These are phyloP conservation scores for Triglochin maritima DNA, from an alignment of 106 monocot species.

Conservation along the genomic window DNA sequence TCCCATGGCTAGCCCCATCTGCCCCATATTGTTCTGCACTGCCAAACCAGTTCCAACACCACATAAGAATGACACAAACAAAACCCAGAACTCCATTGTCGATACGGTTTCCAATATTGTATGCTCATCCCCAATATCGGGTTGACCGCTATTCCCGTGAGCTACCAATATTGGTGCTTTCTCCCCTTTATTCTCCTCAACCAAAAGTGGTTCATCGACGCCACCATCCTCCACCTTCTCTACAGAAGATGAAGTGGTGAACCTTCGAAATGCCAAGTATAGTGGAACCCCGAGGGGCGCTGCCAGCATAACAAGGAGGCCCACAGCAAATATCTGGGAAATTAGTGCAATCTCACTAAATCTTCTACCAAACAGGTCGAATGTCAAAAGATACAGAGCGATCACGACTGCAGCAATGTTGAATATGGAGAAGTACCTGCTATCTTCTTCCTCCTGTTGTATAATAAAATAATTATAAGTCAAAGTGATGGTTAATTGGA, in stretches of 20 bases:
- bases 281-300: constrained; percentile 47
- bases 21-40: constrained; percentile 92
- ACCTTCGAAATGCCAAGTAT: constrained; percentile 18
- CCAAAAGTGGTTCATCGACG: constrained; percentile 8
- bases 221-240: neutral
- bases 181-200: neutral
- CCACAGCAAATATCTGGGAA: constrained; percentile 36
- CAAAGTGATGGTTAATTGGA: no score
- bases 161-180: neutral
- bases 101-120: constrained; percentile 43
- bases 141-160: neutral
- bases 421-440: constrained; percentile 45
- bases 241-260: neutral
- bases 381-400: constrained; percentile 58
- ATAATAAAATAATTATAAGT: no score
- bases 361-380: constrained; percentile 43
- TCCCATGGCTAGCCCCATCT: constrained; percentile 45
- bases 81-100: constrained; percentile 72
- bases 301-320: constrained; percentile 46
- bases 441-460: constrained; percentile 16
- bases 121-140: constrained; percentile 78
- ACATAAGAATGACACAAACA: constrained; percentile 80
- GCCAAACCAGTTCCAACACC: constrained; percentile 89
- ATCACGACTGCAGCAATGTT: constrained; percentile 57
- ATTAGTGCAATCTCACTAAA: constrained; percentile 12